Base-by-base conservation (phyloP, 805 yeast genomes). In the Lipomyces sp. region DNA sequence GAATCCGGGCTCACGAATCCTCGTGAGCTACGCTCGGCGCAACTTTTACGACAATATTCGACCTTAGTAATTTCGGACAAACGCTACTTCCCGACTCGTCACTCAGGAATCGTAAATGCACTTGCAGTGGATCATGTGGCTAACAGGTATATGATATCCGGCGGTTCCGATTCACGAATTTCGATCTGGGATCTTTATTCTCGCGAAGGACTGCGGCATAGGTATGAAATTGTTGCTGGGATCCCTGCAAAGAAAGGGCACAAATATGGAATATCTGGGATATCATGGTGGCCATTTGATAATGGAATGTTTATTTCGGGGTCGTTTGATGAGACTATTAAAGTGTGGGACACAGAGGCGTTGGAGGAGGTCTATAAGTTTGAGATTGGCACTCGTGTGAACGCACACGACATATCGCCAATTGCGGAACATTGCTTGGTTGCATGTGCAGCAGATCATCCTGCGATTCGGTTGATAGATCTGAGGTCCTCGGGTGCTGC, bases 221-320 rank as follows among this genome's bases (percentile, higher is more conserved):
- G 67, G 57, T 57, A 65, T 61, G 65, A 45, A 3, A 73, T 71
- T 71, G 74, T 72, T 39, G 62, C 59, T 13, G 18, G 59, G 58
- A 62, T 63, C 3, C 50, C 53, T 10, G 54, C 69, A 33, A 63
- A 64, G 39, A 32, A 54, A 34, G 85, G 82, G 0, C 98, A 93
- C 74, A 75, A 79, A 24, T 91, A 82, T 75, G 97, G 97, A 0
- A 81, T 93, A 0, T 89, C 96, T 75, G 97, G 97, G 0, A 81
- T 93, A 0, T 89, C 96, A 0, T 78, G 85, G 15, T 94, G 97
- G 94, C 92, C 95, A 0, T 79, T 80, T 56, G 98, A 93, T 76
- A 86, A 87, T 42, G 97, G 97, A 0, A 82, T 93, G 87, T 92
- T 92, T 78, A 82, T 92, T 24, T 84, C 92, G 2, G 86, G 92